These are phyloP conservation scores for Colletotrichum neosansevieriae DNA, from an alignment of 2,329 filamentous ascomycete genomes.

Conservation along the genomic window DNA sequence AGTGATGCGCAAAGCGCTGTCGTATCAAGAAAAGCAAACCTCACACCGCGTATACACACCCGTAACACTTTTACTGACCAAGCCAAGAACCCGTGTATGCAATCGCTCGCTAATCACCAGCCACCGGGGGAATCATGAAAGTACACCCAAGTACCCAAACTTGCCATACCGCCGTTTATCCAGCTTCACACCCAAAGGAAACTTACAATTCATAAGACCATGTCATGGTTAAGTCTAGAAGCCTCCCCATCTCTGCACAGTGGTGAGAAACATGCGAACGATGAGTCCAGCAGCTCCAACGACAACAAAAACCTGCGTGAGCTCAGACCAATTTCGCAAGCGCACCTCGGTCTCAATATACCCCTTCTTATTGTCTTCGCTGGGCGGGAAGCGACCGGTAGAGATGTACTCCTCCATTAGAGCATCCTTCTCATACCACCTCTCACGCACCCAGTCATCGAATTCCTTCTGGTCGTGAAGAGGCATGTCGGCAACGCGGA, in stretches of 20 bases:
- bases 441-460: slow-evolving; percentile 83
- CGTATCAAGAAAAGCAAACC: background rate
- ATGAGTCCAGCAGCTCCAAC: slow-evolving; percentile 58
- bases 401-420: slow-evolving; percentile 85
- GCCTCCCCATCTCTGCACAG: slow-evolving; percentile 31
- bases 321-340: slow-evolving; percentile 65
- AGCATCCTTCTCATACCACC: slow-evolving; percentile 94
- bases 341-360: slow-evolving; percentile 71
- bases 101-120: slow-evolving; percentile 36
- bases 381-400: slow-evolving; percentile 82
- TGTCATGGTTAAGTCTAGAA: background rate
- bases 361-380: slow-evolving; percentile 51
- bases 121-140: slow-evolving; percentile 17
- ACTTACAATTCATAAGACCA: background rate
- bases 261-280: slow-evolving; percentile 53
- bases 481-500: slow-evolving; percentile 83
- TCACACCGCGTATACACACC: background rate
- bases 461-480: slow-evolving; percentile 80
- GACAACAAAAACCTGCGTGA: slow-evolving; percentile 66
- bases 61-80: background rate
- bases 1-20: background rate
- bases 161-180: background rate
- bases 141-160: background rate
- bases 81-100: slow-evolving; percentile 12
- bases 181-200: background rate